phyloP scores from a whole-genome alignment of 441 rosid species.

The Oxalis stricta region DNA sequence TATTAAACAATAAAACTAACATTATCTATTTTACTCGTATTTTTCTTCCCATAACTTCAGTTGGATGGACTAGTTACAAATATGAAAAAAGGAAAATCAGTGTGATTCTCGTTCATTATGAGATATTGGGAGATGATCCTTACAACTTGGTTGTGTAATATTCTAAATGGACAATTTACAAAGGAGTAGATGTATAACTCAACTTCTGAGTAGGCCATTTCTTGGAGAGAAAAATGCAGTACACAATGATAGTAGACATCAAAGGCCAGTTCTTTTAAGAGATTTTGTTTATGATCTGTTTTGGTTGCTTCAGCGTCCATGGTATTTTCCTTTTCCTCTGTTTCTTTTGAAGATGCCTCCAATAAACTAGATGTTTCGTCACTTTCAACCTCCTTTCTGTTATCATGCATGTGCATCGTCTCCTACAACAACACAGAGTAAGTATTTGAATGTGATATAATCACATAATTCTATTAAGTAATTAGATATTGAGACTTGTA shows the following conservation, averaged over 20 bases:
- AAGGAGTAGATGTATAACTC: not conserved
- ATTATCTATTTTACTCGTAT: too few relatives aligned
- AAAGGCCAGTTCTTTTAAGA: constrained; percentile 73
- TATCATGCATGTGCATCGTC: constrained; percentile 59
- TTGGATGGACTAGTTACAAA: too few relatives aligned
- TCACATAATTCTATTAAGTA: too few relatives aligned
- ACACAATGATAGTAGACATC: constrained; percentile 71
- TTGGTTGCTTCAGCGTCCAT: constrained; percentile 12
- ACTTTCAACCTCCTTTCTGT: constrained; percentile 8
- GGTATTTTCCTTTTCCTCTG: constrained; percentile 11
- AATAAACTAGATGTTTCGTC: constrained; percentile 20
- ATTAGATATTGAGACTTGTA: too few relatives aligned
- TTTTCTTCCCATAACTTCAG: too few relatives aligned
- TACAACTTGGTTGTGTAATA: too few relatives aligned
- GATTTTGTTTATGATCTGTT: constrained; percentile 19
- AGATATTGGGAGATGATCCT: too few relatives aligned
- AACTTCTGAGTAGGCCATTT: constrained; percentile 96
- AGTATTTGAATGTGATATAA: not conserved
- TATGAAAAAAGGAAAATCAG: too few relatives aligned
- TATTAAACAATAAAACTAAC: too few relatives aligned
- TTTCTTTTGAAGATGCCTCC: constrained; percentile 24
- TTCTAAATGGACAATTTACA: too few relatives aligned
- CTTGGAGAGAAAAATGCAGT: constrained; percentile 78
- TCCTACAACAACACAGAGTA: constrained; percentile 35
- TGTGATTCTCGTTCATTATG: too few relatives aligned